Evolutionary conservation across 345 rosid species (phyloP).

Genomic region (Punica granatum): DNA sequence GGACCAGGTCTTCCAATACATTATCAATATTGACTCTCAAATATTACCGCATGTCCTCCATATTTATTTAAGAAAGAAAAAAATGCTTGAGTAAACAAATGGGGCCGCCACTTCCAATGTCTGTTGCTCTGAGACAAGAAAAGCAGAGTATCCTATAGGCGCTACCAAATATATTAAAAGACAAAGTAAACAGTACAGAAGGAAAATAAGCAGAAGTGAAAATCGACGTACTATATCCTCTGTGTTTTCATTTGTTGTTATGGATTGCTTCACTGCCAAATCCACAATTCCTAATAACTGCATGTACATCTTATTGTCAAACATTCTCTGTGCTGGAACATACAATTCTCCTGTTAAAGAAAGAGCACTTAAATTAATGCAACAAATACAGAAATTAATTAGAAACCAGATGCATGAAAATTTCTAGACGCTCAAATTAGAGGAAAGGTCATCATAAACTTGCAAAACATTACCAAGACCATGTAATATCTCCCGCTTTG

Average conservation of each 20-base stretch:
- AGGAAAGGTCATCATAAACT: neutral
- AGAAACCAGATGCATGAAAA: neutral
- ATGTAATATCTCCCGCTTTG: constrained; percentile 86
- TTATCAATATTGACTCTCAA: neutral
- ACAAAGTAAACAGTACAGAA: neutral
- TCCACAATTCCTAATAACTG: constrained; percentile 66
- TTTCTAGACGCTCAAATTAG: neutral
- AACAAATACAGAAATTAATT: constrained; percentile 10
- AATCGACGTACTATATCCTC: constrained; percentile 73
- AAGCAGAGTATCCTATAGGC: neutral
- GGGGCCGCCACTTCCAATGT: neutral
- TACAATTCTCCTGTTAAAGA: constrained; percentile 75
- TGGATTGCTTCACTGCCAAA: constrained; percentile 56
- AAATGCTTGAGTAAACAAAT: no score
- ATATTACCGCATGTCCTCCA: neutral
- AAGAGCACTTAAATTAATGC: neutral
- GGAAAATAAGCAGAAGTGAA: neutral
- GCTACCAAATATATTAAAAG: no score
- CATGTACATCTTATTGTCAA: constrained; percentile 70
- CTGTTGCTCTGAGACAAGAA: neutral
- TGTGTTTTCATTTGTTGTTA: constrained; percentile 39
- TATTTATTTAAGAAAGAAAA: no score
- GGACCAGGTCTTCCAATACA: neutral
- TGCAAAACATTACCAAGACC: constrained; percentile 63
- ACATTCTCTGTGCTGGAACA: constrained; percentile 73